Evolutionary conservation across 1,139 yeast species (phyloP).

Genomic region (Lodderomyces margitis): DNA sequence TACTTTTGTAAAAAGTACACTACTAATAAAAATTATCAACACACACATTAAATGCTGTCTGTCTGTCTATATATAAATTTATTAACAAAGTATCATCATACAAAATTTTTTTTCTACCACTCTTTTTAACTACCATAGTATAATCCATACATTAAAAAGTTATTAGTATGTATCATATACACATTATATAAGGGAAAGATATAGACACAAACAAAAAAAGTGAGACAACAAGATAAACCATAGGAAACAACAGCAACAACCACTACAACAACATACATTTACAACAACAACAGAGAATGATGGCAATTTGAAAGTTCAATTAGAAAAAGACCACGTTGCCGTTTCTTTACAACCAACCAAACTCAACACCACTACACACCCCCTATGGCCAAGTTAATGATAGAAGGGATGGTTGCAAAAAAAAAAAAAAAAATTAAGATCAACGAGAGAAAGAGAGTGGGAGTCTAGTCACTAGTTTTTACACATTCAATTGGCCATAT

Average conservation of each 20-base stretch:
- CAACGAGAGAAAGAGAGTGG: too few species aligned
- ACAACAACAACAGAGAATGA: neutral
- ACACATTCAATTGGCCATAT: neutral
- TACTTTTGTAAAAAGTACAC: neutral
- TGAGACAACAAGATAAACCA: neutral
- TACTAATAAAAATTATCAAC: neutral
- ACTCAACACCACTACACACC: neutral
- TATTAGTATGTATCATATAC: neutral
- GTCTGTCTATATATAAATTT: too few species aligned
- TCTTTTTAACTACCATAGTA: constrained; percentile 5
- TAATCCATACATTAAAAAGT: neutral
- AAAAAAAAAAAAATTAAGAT: neutral
- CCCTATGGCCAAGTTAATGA: neutral
- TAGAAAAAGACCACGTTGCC: neutral
- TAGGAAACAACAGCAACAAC: neutral
- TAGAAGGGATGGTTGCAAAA: constrained; percentile 4
- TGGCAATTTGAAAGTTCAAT: neutral
- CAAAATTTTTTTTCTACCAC: constrained; percentile 1
- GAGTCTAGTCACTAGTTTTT: neutral
- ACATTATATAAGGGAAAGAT: neutral
- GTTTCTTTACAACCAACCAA: neutral
- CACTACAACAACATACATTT: neutral
- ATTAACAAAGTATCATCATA: too few species aligned
- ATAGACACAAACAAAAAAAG: constrained; percentile 1
- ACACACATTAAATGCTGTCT: too few species aligned